Percentiles rank a stretch among this genome's conserved stretches.
Evolutionary conservation across 108 stramenopile species (phyloP).

Genomic region (Mayamaea pseudoterrestris): DNA sequence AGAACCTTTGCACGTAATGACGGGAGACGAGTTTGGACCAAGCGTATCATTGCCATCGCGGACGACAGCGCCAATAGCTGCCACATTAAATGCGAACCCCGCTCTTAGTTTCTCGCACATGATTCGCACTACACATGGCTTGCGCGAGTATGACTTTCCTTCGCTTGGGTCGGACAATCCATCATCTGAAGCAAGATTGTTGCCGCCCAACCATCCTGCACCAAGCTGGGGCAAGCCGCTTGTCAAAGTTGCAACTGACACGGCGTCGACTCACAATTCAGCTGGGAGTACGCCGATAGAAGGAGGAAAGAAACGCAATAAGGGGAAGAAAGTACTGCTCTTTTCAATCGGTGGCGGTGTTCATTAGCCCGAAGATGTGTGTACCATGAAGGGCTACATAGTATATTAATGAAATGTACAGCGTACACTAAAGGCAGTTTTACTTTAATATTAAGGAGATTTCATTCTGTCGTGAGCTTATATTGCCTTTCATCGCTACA

Average conservation of each 20-base stretch:
- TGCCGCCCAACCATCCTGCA: background rate
- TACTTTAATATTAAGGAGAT: too few species aligned
- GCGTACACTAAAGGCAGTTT: too few species aligned
- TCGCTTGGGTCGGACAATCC: constrained; percentile 28
- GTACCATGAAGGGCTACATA: too few species aligned
- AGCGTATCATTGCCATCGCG: background rate
- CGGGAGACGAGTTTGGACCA: constrained; percentile 6
- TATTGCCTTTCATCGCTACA: too few species aligned
- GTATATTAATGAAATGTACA: too few species aligned
- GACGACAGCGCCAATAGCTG: background rate
- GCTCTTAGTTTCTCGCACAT: constrained; percentile 1
- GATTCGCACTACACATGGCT: background rate
- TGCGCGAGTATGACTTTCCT: constrained; percentile 4
- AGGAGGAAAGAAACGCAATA: background rate
- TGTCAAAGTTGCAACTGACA: too few species aligned
- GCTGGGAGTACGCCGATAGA: background rate
- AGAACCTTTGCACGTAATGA: constrained; percentile 5
- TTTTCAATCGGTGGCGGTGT: constrained; percentile 1
- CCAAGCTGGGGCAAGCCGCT: background rate
- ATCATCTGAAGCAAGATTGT: constrained; percentile 2
- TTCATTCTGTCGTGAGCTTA: too few species aligned
- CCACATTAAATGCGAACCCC: background rate
- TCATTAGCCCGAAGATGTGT: too few species aligned
- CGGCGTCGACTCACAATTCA: too few species aligned
- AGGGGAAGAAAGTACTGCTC: constrained; percentile 1